phyloP scores from a whole-genome alignment of 306 rosid genomes.

The Boehmeria nivea region DNA sequence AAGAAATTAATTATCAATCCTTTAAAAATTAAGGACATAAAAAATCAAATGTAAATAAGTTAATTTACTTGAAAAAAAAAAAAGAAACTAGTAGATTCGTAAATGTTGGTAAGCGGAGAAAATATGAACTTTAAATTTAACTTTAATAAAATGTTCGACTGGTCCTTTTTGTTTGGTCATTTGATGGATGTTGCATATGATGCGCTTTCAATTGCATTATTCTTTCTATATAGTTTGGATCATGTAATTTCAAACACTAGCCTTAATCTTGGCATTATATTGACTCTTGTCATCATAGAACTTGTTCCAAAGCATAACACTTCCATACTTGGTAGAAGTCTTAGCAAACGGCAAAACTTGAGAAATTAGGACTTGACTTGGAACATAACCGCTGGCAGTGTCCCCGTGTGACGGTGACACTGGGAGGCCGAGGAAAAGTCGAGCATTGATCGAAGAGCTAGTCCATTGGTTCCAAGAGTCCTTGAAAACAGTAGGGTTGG shows the following conservation, averaged over 20 bases:
- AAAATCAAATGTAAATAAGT: no score
- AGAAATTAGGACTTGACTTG: not conserved
- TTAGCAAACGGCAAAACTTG: slow-evolving; percentile 24
- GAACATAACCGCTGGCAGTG: slow-evolving; percentile 18
- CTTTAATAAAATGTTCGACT: no score
- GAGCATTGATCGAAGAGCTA: slow-evolving; percentile 11
- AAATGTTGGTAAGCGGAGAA: no score
- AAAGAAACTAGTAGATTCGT: no score
- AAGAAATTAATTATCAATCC: no score
- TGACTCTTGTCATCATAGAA: slow-evolving; percentile 11
- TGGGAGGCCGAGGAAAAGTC: slow-evolving; percentile 20
- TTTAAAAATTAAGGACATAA: no score
- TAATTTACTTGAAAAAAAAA: no score
- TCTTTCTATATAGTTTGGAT: no score
- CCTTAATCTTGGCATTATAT: slow-evolving; percentile 2
- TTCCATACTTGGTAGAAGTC: slow-evolving; percentile 16
- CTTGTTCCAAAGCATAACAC: slow-evolving; percentile 24
- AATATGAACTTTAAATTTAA: no score
- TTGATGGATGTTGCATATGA: no score
- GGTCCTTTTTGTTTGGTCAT: no score
- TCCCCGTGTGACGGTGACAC: slow-evolving; percentile 4
- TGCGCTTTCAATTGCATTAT: no score
- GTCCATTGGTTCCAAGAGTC: slow-evolving; percentile 27
- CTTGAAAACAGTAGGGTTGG: slow-evolving; percentile 17
- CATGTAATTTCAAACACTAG: not conserved